These are phyloP conservation scores for Diaporthe citri DNA, from an alignment of 2,329 filamentous ascomycete genomes.

Conservation along the genomic window DNA sequence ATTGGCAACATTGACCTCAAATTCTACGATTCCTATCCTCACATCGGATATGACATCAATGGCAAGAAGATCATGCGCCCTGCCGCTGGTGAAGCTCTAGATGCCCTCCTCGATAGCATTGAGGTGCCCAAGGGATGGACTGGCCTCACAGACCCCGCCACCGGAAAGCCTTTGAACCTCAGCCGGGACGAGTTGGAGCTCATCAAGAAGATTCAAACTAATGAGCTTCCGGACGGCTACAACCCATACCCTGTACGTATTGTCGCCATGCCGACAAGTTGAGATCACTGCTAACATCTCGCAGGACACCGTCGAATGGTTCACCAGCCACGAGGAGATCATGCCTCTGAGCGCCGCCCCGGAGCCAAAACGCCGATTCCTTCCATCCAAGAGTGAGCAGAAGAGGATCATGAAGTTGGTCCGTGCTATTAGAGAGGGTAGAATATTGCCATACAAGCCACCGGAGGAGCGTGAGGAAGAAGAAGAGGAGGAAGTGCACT, in stretches of 20 bases:
- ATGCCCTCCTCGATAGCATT: constrained; percentile 94
- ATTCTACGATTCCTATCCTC: constrained; percentile 97
- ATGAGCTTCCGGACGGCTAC: constrained; percentile 89
- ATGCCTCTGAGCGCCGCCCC: constrained; percentile 97
- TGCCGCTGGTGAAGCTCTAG: constrained; percentile 91
- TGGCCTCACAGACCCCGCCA: constrained; percentile 91
- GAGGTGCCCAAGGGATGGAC: constrained; percentile 98
- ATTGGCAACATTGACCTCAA: constrained; percentile 94
- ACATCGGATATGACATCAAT: constrained; percentile 99
- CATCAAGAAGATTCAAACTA: constrained; percentile 87
- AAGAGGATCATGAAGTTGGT: constrained; percentile 98
- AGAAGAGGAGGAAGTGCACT: constrained; percentile 78
- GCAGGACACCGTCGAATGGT: constrained; percentile 90
- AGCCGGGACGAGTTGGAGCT: constrained; percentile 91
- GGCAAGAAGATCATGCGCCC: constrained; percentile 98
- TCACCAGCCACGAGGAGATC: constrained; percentile 88
- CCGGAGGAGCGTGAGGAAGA: constrained; percentile 76
- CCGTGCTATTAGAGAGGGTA: constrained; percentile 92
- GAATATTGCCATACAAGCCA: constrained; percentile 90
- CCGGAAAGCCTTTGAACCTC: constrained; percentile 91
- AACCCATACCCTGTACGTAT: constrained; percentile 85
- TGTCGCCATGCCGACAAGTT: too few relatives aligned
- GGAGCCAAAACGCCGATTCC: constrained; percentile 93
- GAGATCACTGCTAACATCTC: constrained; percentile 42
- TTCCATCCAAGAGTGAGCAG: constrained; percentile 96